Evolutionary conservation across 176 grass and related monocot genomes (phyloP).

Genomic region (Aegilops tauschii): DNA sequence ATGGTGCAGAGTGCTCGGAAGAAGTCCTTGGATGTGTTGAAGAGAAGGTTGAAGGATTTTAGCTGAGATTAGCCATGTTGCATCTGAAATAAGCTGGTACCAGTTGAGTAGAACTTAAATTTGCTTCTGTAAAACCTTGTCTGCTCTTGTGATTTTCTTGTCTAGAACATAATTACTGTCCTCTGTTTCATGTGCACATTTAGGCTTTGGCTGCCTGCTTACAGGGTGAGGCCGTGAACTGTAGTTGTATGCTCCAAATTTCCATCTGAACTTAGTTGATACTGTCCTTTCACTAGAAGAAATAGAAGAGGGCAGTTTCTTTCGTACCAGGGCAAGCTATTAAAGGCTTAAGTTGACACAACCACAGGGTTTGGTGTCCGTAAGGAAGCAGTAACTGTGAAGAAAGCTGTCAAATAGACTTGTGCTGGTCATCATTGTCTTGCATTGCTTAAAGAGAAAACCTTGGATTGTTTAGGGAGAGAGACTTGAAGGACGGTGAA

Average conservation of each 20-base stretch:
- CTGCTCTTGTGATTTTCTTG: not conserved
- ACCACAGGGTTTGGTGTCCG: not conserved
- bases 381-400: constrained; percentile 22
- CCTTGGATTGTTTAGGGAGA: constrained; percentile 1
- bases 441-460: constrained; percentile 22
- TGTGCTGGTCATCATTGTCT: constrained; percentile 25
- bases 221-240: too few species aligned
- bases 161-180: not conserved
- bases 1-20: constrained; percentile 69
- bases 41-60: constrained; percentile 91
- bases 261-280: not conserved
- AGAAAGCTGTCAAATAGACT: constrained; percentile 24
- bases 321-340: constrained; percentile 22
- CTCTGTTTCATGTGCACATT: not conserved
- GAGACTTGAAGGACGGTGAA: constrained; percentile 16
- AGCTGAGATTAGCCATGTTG: constrained; percentile 42
- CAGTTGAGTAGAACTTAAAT: not conserved
- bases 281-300: not conserved
- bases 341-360: constrained; percentile 8
- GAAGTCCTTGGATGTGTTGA: constrained; percentile 91
- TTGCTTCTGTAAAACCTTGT: not conserved
- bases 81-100: too few species aligned
- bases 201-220: not conserved
- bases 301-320: not conserved
- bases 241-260: not conserved